phyloP scores from a whole-genome alignment of 2,329 filamentous ascomycete genomes.

The Trichocomaceae sp. region DNA sequence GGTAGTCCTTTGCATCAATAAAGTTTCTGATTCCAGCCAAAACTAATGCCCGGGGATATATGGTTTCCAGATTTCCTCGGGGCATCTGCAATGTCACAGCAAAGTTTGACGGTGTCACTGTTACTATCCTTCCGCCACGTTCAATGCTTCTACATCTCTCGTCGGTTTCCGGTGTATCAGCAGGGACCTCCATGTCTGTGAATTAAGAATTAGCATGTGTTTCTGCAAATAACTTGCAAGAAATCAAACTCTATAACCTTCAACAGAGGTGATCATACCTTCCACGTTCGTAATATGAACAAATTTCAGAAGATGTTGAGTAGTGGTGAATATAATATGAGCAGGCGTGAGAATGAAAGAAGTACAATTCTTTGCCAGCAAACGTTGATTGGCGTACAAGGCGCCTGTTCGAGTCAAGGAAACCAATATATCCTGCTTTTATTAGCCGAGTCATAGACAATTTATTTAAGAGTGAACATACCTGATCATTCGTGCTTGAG shows the following conservation, averaged over 20 bases:
- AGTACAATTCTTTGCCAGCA: conserved; percentile 79
- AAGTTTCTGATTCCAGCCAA: conserved; percentile 78
- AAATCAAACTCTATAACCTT: background rate
- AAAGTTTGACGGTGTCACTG: conserved; percentile 81
- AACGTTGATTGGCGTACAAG: conserved; percentile 67
- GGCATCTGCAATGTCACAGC: conserved; percentile 90
- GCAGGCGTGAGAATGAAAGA: conserved; percentile 76
- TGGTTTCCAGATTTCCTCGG: conserved; percentile 88
- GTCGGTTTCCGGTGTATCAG: conserved; percentile 83
- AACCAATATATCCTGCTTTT: conserved; percentile 42
- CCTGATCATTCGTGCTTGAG: conserved; percentile 34
- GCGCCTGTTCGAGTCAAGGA: conserved; percentile 70
- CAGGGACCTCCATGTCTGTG: conserved; percentile 70
- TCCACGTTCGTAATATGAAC: conserved; percentile 67
- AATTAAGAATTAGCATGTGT: conserved; percentile 5
- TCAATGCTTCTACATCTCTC: conserved; percentile 90
- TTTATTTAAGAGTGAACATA: conserved; percentile 18
- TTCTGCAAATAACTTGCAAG: background rate
- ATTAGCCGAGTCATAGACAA: conserved; percentile 14
- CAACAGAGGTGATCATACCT: conserved; percentile 42
- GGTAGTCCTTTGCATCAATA: conserved; percentile 75
- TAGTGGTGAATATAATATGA: conserved; percentile 88
- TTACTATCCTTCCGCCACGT: conserved; percentile 77
- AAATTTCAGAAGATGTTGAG: conserved; percentile 88
- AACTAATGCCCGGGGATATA: conserved; percentile 87